Conservation (phyloP, 1,284 basidiomycete species). For the Mycosarcoma mackinlayi region DNA sequence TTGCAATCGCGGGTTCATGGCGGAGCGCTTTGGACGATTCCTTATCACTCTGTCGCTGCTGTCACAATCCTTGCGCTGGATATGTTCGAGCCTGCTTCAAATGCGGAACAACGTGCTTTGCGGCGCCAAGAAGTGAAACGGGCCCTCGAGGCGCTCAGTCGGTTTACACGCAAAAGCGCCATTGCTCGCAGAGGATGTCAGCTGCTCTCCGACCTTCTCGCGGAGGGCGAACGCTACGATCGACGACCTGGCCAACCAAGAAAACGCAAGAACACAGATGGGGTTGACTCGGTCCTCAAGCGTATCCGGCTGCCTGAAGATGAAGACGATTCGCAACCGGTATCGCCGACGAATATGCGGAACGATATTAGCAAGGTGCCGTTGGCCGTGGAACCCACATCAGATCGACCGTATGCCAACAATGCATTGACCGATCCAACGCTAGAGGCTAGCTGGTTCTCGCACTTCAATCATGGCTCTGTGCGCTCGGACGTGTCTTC, state of each 20-base stretch:
- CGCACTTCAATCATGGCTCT: slow-evolving; percentile 32
- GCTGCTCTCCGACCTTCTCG: slow-evolving; percentile 36
- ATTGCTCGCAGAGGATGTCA: slow-evolving; percentile 49
- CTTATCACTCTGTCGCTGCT: slow-evolving; percentile 52
- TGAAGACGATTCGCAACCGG: slow-evolving; percentile 7
- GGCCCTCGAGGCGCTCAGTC: slow-evolving; percentile 35
- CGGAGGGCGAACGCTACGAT: slow-evolving; percentile 38
- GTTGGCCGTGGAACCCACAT: not conserved
- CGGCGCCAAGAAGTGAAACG: slow-evolving; percentile 42
- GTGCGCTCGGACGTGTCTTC: slow-evolving; percentile 35
- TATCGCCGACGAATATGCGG: not conserved
- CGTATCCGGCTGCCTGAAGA: slow-evolving; percentile 34
- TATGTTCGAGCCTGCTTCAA: slow-evolving; percentile 39
- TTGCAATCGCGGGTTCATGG: slow-evolving; percentile 46
- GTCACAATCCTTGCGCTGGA: slow-evolving; percentile 48
- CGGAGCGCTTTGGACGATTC: slow-evolving; percentile 52
- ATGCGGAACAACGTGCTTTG: slow-evolving; percentile 12
- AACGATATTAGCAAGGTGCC: not conserved
- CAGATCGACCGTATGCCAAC: not conserved
- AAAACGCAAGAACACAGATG: slow-evolving; percentile 32
- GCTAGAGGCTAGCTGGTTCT: slow-evolving; percentile 37
- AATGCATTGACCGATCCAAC: slow-evolving; percentile 8
- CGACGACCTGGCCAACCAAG: slow-evolving; percentile 12
- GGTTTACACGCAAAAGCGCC: slow-evolving; percentile 42
- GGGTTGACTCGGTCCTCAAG: slow-evolving; percentile 34